phyloP scores from a whole-genome alignment of 441 rosid species.

The Macaranga tanarius region DNA sequence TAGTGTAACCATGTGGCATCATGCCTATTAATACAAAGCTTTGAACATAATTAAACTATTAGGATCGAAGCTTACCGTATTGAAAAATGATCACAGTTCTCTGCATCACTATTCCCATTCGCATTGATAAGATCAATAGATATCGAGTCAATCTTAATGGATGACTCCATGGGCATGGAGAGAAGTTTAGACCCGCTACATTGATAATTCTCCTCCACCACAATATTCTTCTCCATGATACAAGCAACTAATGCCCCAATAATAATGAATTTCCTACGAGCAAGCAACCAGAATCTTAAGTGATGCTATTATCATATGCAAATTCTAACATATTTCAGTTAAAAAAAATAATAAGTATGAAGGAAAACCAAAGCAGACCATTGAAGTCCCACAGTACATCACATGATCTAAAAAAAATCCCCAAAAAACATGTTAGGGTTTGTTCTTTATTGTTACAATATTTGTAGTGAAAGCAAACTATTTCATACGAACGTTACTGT shows the following conservation, averaged over 20 bases:
- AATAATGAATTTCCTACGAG: conserved; percentile 22
- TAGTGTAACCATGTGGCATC: not conserved
- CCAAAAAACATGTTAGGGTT: conserved; percentile 24
- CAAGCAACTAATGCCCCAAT: conserved; percentile 25
- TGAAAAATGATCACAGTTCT: conserved; percentile 70
- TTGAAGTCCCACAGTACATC: conserved; percentile 17
- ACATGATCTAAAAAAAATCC: conserved; percentile 11
- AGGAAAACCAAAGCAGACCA: conserved; percentile 10
- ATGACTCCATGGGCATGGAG: conserved; percentile 46
- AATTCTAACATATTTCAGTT: not conserved
- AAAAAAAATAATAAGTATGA: not conserved
- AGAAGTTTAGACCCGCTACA: conserved; percentile 32
- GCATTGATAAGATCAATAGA: conserved; percentile 57
- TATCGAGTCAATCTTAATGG: conserved; percentile 67
- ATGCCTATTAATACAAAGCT: not conserved
- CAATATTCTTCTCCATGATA: conserved; percentile 34
- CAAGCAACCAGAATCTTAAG: conserved; percentile 15
- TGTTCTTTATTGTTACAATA: conserved; percentile 11
- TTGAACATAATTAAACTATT: not conserved
- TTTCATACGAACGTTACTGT: conserved; percentile 5
- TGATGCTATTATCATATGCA: conserved; percentile 14
- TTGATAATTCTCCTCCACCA: conserved; percentile 36
- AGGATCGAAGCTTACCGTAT: conserved; percentile 60
- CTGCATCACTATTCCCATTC: conserved; percentile 35
- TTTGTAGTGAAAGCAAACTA: not conserved